Conservation (phyloP, 1,139 yeast genomes). For the Lizanozyma gosingica region DNA sequence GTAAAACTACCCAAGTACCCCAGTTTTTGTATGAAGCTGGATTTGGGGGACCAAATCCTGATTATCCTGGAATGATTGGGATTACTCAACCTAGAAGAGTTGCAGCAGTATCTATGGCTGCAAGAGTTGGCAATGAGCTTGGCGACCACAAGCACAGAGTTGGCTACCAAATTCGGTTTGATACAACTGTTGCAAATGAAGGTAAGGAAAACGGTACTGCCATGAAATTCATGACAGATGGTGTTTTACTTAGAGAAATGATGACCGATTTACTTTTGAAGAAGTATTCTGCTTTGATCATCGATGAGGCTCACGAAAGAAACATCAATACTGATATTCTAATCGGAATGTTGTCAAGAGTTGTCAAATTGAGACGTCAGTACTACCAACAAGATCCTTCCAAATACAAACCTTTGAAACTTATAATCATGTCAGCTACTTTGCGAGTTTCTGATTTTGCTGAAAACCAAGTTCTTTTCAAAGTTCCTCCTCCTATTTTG, state of each 20-base stretch:
- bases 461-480: slow-evolving; percentile 64
- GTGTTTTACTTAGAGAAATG: slow-evolving; percentile 89
- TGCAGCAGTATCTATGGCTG: slow-evolving; percentile 97
- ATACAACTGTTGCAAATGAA: slow-evolving; percentile 55
- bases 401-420: slow-evolving; percentile 50
- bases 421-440: slow-evolving; percentile 91
- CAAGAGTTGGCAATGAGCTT: slow-evolving; percentile 74
- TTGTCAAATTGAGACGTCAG: slow-evolving; percentile 65
- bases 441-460: slow-evolving; percentile 88
- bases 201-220: slow-evolving; percentile 50
- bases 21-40: slow-evolving; percentile 83
- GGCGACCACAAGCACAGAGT: slow-evolving; percentile 74
- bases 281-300: slow-evolving; percentile 77
- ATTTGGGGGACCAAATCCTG: slow-evolving; percentile 58
- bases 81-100: slow-evolving; percentile 97
- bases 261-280: slow-evolving; percentile 73
- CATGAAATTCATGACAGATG: slow-evolving; percentile 96
- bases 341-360: slow-evolving; percentile 88
- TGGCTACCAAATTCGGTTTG: slow-evolving; percentile 89
- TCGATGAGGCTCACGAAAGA: slow-evolving; percentile 98
- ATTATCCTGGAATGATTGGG: slow-evolving; percentile 88
- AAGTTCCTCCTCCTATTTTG: slow-evolving; percentile 78
- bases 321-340: slow-evolving; percentile 91
- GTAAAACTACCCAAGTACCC: slow-evolving; percentile 74
- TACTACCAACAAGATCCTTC: slow-evolving; percentile 39